These are phyloP conservation scores for Fusarium multiceps DNA, from an alignment of 2,329 filamentous ascomycete genomes.

Conservation along the genomic window DNA sequence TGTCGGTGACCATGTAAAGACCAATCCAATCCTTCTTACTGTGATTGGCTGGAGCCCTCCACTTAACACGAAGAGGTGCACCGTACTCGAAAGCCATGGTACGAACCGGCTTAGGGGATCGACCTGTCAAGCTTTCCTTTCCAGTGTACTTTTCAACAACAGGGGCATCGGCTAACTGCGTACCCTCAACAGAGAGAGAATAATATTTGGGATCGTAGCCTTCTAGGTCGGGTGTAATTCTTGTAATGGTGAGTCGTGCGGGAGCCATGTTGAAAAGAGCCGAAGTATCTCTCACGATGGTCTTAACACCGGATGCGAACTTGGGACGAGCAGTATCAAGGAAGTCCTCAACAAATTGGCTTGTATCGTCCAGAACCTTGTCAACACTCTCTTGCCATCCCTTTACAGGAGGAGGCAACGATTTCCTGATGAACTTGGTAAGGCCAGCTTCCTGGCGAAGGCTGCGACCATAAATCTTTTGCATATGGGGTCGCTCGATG, in stretches of 20 bases:
- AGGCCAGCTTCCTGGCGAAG: conserved; percentile 89
- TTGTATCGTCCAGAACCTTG: conserved; percentile 84
- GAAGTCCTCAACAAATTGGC: conserved; percentile 91
- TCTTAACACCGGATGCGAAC: conserved; percentile 85
- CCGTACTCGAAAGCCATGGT: conserved; percentile 89
- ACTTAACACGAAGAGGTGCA: conserved; percentile 86
- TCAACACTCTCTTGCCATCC: conserved; percentile 89
- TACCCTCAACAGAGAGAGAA: conserved; percentile 78
- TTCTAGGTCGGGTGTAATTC: conserved; percentile 81
- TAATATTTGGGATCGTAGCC: conserved; percentile 85
- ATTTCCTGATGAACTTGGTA: conserved; percentile 89
- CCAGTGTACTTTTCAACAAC: conserved; percentile 72
- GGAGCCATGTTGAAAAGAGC: conserved; percentile 91
- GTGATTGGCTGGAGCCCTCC: conserved; percentile 89
- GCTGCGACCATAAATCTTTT: conserved; percentile 91
- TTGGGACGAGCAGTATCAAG: conserved; percentile 87
- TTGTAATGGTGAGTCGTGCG: conserved; percentile 83
- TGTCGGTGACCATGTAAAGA: conserved; percentile 95
- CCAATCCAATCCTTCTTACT: conserved; percentile 95
- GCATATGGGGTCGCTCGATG: conserved; percentile 97
- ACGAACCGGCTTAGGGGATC: conserved; percentile 76
- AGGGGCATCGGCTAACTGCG: conserved; percentile 61
- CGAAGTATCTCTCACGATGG: conserved; percentile 87
- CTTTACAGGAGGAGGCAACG: conserved; percentile 84
- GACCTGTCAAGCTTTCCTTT: conserved; percentile 77